phyloP scores from a whole-genome alignment of 768 basidiomycete species.

The Rhodotorula graminis region DNA sequence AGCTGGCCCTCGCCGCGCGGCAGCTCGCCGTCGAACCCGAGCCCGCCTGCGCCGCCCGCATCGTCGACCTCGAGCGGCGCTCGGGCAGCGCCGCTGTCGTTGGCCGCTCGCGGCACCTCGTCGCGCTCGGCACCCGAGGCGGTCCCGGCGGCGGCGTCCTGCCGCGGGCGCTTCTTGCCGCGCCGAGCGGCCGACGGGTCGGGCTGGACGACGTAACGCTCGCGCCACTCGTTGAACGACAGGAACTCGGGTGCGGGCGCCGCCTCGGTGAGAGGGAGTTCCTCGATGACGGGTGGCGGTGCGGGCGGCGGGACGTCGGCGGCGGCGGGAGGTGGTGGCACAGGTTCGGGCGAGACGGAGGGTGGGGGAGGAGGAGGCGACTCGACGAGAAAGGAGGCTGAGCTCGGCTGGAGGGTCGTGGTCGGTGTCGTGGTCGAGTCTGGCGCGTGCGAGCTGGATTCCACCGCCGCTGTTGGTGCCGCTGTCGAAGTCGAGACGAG shows the following conservation, averaged over 20 bases:
- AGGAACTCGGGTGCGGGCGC: conserved; percentile 50
- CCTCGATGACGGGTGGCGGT: not conserved
- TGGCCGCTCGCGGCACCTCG: not conserved
- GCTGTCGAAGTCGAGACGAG: not conserved
- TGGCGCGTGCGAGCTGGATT: not conserved
- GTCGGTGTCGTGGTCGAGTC: too few species aligned
- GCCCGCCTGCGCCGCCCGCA: not conserved
- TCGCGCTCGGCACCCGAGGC: conserved; percentile 1
- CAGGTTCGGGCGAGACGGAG: not conserved
- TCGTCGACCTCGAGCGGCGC: not conserved
- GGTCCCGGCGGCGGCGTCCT: conserved; percentile 10
- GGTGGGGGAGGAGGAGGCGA: not conserved
- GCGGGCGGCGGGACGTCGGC: too few species aligned
- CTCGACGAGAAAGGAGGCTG: too few species aligned
- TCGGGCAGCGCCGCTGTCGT: not conserved
- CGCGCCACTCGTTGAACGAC: conserved; percentile 86
- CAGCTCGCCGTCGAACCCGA: not conserved
- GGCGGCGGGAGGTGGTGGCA: not conserved
- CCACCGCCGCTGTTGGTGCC: not conserved
- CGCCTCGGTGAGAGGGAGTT: conserved; percentile 13
- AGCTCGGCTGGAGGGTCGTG: too few species aligned
- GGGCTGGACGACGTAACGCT: conserved; percentile 55
- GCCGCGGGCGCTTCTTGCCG: conserved; percentile 31
- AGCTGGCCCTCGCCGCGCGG: not conserved
- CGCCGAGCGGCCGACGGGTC: conserved; percentile 22